phyloP scores from a whole-genome alignment of 169 alveolate species.

The Cryptosporidium canis region DNA sequence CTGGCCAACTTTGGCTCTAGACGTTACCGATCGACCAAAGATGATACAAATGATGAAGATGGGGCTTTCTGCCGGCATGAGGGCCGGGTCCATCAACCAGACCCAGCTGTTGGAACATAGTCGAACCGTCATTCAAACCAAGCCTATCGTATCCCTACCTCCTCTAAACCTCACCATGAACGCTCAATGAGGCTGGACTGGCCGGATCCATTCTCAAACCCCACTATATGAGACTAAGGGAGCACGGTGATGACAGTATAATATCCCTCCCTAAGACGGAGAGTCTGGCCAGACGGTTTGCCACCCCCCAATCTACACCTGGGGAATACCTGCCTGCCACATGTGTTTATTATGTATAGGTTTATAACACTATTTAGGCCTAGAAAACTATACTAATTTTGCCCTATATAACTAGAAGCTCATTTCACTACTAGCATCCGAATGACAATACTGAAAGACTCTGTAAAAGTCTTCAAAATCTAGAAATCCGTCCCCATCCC shows the following conservation, averaged over 20 bases:
- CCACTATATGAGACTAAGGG: too few species aligned
- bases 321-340: too few species aligned
- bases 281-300: too few species aligned
- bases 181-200: neutral
- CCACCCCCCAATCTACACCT: too few species aligned
- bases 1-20: slow-evolving; percentile 65
- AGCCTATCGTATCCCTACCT: slow-evolving; percentile 23
- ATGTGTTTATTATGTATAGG: neutral
- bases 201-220: too few species aligned
- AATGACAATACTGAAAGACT: slow-evolving; percentile 63
- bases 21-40: slow-evolving; percentile 58
- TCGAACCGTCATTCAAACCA: slow-evolving; percentile 12
- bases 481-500: slow-evolving; percentile 61
- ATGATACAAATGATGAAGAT: slow-evolving; percentile 70
- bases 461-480: slow-evolving; percentile 68
- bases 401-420: neutral
- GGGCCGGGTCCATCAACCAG: slow-evolving; percentile 27
- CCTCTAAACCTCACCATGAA: slow-evolving; percentile 5
- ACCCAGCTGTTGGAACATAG: slow-evolving; percentile 39
- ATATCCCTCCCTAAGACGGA: too few species aligned
- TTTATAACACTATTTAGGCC: neutral
- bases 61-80: slow-evolving; percentile 59
- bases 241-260: too few species aligned
- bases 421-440: neutral
- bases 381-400: neutral